Evolutionary conservation across 2,329 filamentous ascomycete species (phyloP).

Genomic region (Ophiognomonia clavigignenti-juglandacearum): DNA sequence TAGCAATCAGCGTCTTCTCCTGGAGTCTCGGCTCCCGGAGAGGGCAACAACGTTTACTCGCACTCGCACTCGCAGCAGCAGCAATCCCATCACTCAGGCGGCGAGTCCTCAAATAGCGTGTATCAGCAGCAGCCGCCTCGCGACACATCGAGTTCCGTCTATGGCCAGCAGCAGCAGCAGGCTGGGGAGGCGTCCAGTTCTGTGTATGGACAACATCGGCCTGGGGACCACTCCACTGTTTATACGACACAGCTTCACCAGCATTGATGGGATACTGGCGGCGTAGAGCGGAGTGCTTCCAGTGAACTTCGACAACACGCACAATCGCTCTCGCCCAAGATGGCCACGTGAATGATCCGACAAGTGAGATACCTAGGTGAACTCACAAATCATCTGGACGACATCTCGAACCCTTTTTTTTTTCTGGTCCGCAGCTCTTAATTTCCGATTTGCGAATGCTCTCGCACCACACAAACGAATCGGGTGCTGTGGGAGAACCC

Average conservation of each 20-base stretch:
- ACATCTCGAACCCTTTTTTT: too few species aligned
- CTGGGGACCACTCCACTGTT: constrained; percentile 18
- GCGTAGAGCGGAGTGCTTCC: not conserved
- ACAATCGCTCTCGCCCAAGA: not conserved
- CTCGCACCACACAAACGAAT: not conserved
- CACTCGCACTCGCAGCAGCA: too few species aligned
- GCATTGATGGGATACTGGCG: constrained; percentile 20
- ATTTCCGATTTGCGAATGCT: not conserved
- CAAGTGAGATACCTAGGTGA: too few species aligned
- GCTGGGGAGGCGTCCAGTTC: constrained; percentile 20
- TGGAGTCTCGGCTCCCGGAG: constrained; percentile 39
- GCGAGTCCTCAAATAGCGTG: constrained; percentile 18
- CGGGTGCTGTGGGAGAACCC: too few species aligned
- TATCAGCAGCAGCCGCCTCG: constrained; percentile 11
- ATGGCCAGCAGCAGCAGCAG: constrained; percentile 33
- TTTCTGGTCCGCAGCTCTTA: not conserved
- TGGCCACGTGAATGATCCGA: not conserved
- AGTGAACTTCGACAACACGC: not conserved
- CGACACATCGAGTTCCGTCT: constrained; percentile 24
- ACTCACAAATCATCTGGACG: not conserved
- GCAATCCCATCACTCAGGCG: constrained; percentile 19
- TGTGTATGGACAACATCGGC: constrained; percentile 3
- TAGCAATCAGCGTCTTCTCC: constrained; percentile 53
- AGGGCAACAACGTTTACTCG: constrained; percentile 40
- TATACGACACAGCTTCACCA: constrained; percentile 28